phyloP scores from a whole-genome alignment of 768 basidiomycete genomes.

The Mycena pura region DNA sequence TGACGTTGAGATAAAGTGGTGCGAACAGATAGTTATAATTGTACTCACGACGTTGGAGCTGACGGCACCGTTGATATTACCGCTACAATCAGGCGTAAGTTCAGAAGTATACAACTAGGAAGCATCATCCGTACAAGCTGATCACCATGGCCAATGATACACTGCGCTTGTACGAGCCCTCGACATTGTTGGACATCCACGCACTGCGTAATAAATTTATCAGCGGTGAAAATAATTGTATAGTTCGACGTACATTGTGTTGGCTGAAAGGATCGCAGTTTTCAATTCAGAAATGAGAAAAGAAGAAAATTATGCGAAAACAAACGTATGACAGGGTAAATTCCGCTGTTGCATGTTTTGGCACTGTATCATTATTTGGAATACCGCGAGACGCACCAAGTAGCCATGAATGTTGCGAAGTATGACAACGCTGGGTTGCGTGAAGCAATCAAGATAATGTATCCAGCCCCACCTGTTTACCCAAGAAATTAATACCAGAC shows the following conservation, averaged over 20 bases:
- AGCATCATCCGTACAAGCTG: conserved; percentile 52
- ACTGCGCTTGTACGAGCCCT: conserved; percentile 79
- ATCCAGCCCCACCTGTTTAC: conserved; percentile 62
- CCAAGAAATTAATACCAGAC: neutral
- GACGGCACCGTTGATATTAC: conserved; percentile 79
- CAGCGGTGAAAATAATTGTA: neutral
- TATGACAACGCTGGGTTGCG: conserved; percentile 70
- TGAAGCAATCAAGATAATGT: conserved; percentile 73
- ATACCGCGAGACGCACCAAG: conserved; percentile 52
- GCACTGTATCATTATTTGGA: neutral
- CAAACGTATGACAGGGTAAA: conserved; percentile 73
- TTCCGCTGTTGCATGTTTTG: conserved; percentile 52
- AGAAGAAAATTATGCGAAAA: neutral
- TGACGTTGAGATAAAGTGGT: neutral
- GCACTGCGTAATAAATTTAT: conserved; percentile 39
- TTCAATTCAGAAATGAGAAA: neutral
- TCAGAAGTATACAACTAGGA: neutral
- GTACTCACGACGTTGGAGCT: conserved; percentile 74
- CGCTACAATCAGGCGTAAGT: conserved; percentile 42
- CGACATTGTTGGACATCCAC: conserved; percentile 73
- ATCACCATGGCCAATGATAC: conserved; percentile 76
- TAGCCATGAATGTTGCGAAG: conserved; percentile 74
- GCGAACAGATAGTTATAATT: conserved; percentile 1
- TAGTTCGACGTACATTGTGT: conserved; percentile 55
- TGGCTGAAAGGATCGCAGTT: conserved; percentile 48